Evolutionary conservation across 345 rosid species (phyloP), one percentile per base, ranked within the genome.

Genomic region (Nasturtium officinale): DNA sequence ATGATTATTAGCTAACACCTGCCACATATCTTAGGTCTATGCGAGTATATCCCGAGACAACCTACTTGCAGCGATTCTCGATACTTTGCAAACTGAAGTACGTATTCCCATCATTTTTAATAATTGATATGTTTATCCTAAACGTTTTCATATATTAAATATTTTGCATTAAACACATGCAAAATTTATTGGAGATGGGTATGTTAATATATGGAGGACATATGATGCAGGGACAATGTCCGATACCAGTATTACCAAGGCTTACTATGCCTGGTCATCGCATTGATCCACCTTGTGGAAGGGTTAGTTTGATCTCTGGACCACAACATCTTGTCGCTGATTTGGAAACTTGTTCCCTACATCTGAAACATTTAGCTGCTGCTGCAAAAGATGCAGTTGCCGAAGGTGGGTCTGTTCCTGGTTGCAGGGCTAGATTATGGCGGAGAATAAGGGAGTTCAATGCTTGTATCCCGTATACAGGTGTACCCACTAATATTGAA

Each of bases 341-440:
- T 67, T 63, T 87, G 82, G 98, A 95, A 80, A 82, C 78, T 63
- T 86, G 84, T 70, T 79, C 89, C 62, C 66, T 91, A 89, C 96
- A 95, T 84, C 84, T 95, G 87, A 91, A 91, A 77, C 99, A 95
- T 81, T 83, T 95, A 79, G 96, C 98, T 73, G 86, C 90, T 42
- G 90, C 97, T 78, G 99, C 99, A 66, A 95, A 89, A 85, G 99
- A 95, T 85, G 98, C 99, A 43, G 98, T 91, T 80, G 87, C 94
- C 59, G 98, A 95, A 85, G 93, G 98, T 79, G 98, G 98, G 67
- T 90, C 96, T 16, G 75, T 95, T 67, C 96, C 97, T 67, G 99
- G 99, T 72, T 88, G 92, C 62, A 87, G 96, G 82, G 99, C 99
- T 77, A 91, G 82, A 76, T 68, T 95, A 63, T 95, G 99, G 99